Evolutionary conservation across 2,329 filamentous ascomycete species (phyloP).

Genomic region (Monosporascus sp.): DNA sequence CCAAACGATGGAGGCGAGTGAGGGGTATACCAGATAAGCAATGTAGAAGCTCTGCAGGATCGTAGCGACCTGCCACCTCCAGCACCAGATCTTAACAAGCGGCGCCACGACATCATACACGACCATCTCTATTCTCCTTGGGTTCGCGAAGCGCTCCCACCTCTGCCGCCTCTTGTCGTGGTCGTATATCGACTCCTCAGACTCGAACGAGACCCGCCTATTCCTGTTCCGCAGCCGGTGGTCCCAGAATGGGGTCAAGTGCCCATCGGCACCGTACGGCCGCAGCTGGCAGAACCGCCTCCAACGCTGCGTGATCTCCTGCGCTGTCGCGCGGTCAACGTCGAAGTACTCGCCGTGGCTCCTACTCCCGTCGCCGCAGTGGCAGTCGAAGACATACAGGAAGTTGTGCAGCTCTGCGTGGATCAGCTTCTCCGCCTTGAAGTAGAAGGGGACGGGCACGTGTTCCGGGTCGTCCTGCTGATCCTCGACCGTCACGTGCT

Average conservation of each 20-base stretch:
- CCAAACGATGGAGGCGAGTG: background rate
- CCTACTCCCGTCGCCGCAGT: background rate
- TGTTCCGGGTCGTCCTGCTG: conserved; percentile 6
- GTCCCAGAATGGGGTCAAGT: conserved; percentile 4
- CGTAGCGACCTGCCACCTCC: background rate
- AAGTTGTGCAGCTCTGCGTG: conserved; percentile 2
- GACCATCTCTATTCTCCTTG: background rate
- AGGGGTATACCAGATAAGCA: background rate
- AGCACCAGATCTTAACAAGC: background rate
- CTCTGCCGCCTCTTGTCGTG: background rate
- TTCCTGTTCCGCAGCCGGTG: background rate
- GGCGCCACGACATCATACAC: background rate
- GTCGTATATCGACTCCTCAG: background rate
- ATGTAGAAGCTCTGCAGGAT: background rate
- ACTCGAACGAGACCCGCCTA: background rate
- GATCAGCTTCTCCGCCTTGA: conserved; percentile 2
- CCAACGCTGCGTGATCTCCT: conserved; percentile 2
- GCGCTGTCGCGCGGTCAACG: background rate
- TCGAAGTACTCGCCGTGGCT: conserved; percentile 6
- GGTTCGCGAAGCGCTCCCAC: background rate
- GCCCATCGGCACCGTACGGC: conserved; percentile 4
- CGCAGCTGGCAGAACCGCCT: conserved; percentile 2
- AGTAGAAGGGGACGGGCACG: conserved; percentile 2
- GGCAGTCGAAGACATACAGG: background rate
- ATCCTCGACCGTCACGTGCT: background rate